Evolutionary conservation across 805 yeast species (phyloP).

Genomic region (Sporopachydermia lactativora): DNA sequence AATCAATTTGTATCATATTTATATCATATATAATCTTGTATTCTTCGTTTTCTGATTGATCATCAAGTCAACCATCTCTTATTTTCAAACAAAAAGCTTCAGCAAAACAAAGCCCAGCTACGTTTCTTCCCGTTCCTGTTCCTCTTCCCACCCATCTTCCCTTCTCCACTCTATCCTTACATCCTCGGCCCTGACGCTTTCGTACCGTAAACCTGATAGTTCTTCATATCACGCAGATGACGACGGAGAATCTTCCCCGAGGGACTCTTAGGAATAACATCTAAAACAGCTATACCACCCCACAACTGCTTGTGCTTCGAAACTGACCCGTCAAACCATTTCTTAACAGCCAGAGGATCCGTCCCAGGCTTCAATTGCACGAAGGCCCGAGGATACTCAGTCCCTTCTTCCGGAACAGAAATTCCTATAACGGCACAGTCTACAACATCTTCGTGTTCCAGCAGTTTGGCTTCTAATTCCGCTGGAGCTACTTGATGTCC

Average conservation of each 20-base stretch:
- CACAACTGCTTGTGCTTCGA: constrained; percentile 23
- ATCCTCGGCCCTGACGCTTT: too few relatives aligned
- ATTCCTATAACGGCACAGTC: constrained; percentile 87
- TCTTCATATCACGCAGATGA: constrained; percentile 47
- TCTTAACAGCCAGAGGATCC: constrained; percentile 13
- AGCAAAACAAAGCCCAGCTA: too few relatives aligned
- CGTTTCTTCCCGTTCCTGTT: too few relatives aligned
- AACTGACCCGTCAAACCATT: constrained; percentile 22
- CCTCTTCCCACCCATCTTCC: too few relatives aligned
- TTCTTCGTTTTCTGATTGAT: too few relatives aligned
- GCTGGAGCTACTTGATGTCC: constrained; percentile 94
- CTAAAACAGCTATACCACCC: constrained; percentile 48
- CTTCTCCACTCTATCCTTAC: too few relatives aligned
- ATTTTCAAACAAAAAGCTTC: too few relatives aligned
- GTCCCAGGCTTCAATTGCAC: constrained; percentile 14
- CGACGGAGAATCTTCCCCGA: constrained; percentile 93
- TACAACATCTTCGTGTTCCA: constrained; percentile 60
- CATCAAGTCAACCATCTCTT: too few relatives aligned
- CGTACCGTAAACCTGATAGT: constrained; percentile 11
- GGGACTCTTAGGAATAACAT: constrained; percentile 84
- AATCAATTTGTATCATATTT: too few relatives aligned
- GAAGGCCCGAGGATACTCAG: constrained; percentile 38
- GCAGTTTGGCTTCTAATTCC: constrained; percentile 77
- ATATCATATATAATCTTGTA: too few relatives aligned
- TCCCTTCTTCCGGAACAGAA: constrained; percentile 57